phyloP scores from a whole-genome alignment of 257 asterid genomes.

The Solanum sejunctum region DNA sequence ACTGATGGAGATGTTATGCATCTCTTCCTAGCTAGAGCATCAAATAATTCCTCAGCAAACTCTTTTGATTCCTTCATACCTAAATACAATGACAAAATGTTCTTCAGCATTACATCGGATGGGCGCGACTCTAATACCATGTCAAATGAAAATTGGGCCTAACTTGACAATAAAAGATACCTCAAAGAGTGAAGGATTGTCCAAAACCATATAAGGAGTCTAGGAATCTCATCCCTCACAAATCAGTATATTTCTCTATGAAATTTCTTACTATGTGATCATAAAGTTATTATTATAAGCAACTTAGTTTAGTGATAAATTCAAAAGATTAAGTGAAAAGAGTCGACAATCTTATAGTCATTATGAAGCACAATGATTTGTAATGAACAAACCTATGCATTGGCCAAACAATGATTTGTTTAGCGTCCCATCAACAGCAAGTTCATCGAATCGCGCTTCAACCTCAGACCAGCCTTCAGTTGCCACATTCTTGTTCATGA shows the following conservation, averaged over 20 bases:
- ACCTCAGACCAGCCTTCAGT: slow-evolving; percentile 5
- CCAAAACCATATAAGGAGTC: no score
- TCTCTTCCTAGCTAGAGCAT: slow-evolving; percentile 12
- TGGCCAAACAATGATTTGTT: not conserved
- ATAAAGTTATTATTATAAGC: not conserved
- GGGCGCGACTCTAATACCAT: no score
- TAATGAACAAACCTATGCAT: slow-evolving; percentile 1
- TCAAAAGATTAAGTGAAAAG: not conserved
- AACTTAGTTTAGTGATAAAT: not conserved
- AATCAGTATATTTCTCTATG: no score
- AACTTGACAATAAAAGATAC: no score
- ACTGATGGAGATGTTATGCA: not conserved
- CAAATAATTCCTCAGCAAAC: slow-evolving; percentile 11
- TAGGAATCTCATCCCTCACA: no score
- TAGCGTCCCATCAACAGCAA: not conserved
- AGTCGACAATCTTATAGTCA: not conserved
- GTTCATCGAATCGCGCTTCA: not conserved
- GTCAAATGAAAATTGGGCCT: no score
- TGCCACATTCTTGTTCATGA: not conserved
- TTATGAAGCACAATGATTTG: not conserved
- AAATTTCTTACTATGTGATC: not conserved
- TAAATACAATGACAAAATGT: not conserved
- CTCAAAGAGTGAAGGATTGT: no score
- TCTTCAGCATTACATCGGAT: not conserved
- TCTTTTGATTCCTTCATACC: slow-evolving; percentile 5